A percentile compares a stretch with the other conserved stretches of the same genome.
phyloP scores from a whole-genome alignment of 176 grass and related monocot species.

The Avena eriantha region DNA sequence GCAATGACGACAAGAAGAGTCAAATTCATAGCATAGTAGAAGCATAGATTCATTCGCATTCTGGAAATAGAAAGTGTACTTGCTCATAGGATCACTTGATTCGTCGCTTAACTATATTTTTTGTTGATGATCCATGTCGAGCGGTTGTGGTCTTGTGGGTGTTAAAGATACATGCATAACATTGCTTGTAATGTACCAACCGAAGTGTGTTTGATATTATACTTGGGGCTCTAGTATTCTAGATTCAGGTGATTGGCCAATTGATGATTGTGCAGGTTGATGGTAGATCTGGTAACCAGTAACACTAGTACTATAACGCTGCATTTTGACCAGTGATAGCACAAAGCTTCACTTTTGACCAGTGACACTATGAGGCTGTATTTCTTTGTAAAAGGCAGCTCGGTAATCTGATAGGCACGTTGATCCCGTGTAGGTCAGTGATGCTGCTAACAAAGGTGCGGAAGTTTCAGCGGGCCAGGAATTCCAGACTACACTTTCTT shows the following conservation, averaged over 20 bases:
- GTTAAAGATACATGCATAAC: background rate
- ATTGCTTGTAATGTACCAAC: background rate
- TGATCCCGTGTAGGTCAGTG: background rate
- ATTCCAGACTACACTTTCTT: conserved; percentile 66
- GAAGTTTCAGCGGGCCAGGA: conserved; percentile 12
- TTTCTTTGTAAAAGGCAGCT: background rate
- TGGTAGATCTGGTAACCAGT: background rate
- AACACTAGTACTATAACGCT: background rate
- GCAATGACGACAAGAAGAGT: background rate
- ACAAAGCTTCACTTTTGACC: no score
- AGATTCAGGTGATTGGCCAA: background rate
- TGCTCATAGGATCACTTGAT: background rate
- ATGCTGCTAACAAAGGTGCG: background rate
- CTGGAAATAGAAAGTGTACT: background rate
- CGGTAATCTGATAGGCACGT: background rate
- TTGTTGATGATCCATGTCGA: background rate
- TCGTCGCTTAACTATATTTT: background rate
- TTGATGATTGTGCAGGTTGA: background rate
- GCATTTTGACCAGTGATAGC: background rate
- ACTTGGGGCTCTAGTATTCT: background rate
- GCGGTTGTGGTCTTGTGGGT: background rate
- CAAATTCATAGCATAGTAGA: background rate
- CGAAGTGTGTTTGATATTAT: background rate
- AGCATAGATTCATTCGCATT: background rate
- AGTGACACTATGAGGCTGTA: background rate